A percentile compares a stretch with the other conserved stretches of the same genome.
phyloP scores from a whole-genome alignment of 352 stramenopile genomes.

The Pythium myriotylum region DNA sequence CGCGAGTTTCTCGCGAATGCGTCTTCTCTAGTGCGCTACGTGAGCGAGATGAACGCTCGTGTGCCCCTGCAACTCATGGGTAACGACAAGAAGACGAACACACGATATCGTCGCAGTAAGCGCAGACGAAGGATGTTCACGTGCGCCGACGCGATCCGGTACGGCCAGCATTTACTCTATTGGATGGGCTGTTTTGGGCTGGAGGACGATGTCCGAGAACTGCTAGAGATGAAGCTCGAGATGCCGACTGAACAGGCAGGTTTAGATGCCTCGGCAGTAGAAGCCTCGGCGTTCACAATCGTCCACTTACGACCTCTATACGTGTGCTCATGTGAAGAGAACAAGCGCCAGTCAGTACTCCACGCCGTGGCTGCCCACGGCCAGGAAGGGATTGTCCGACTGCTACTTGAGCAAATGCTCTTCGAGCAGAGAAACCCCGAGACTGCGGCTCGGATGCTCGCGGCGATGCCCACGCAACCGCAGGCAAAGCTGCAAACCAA shows the following conservation, averaged over 20 bases:
- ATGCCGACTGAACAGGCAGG: slow-evolving; percentile 12
- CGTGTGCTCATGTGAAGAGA: slow-evolving; percentile 64
- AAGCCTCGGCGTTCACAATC: slow-evolving; percentile 4
- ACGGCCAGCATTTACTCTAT: slow-evolving; percentile 79
- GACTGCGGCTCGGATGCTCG: neutral
- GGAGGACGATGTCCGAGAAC: slow-evolving; percentile 45
- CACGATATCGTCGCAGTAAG: neutral
- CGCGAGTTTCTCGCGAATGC: slow-evolving; percentile 58
- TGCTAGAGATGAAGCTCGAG: slow-evolving; percentile 46
- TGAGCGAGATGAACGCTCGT: slow-evolving; percentile 63
- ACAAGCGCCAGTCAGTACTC: slow-evolving; percentile 66
- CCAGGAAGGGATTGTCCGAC: slow-evolving; percentile 48
- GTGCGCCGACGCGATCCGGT: slow-evolving; percentile 50
- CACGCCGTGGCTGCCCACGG: slow-evolving; percentile 61
- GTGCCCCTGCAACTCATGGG: slow-evolving; percentile 33
- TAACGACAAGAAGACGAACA: neutral
- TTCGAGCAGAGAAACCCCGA: slow-evolving; percentile 38
- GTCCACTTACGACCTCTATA: slow-evolving; percentile 50
- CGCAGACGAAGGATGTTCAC: slow-evolving; percentile 26
- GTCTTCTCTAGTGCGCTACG: slow-evolving; percentile 46
- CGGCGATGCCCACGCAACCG: neutral
- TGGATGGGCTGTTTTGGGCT: slow-evolving; percentile 74
- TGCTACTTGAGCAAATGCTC: slow-evolving; percentile 55
- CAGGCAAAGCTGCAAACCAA: slow-evolving; percentile 3
- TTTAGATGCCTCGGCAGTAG: neutral